These are phyloP conservation scores for Fremontodendron californicum DNA, from an alignment of 345 rosid genomes.

Conservation along the genomic window DNA sequence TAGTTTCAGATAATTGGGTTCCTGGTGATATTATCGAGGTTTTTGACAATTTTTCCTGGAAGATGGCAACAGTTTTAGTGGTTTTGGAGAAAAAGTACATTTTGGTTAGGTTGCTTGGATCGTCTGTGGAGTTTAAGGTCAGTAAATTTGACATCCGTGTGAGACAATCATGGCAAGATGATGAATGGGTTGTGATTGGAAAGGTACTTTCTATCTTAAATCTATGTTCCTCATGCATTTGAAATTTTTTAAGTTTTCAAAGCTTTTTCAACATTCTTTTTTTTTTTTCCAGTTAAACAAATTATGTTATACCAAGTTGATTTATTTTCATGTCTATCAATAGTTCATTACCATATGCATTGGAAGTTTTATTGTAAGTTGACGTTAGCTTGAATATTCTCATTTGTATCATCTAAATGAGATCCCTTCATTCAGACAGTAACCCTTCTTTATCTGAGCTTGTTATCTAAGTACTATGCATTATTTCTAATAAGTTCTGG, in stretches of 20 bases:
- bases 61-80: constrained; percentile 58
- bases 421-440: background rate
- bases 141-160: constrained; percentile 42
- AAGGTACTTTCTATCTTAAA: constrained; percentile 34
- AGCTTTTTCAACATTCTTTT: background rate
- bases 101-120: constrained; percentile 63
- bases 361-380: background rate
- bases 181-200: constrained; percentile 59
- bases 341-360: background rate
- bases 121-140: constrained; percentile 51
- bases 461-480: background rate
- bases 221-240: background rate
- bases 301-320: background rate
- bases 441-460: background rate
- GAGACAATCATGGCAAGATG: constrained; percentile 71
- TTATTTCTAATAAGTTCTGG: background rate
- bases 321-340: background rate
- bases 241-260: background rate
- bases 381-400: constrained; percentile 1
- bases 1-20: constrained; percentile 41
- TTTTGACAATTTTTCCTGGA: constrained; percentile 61
- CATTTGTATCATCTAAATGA: background rate
- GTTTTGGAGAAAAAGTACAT: constrained; percentile 40
- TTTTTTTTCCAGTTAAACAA: background rate
- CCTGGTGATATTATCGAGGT: constrained; percentile 81